Conservation (phyloP, 2,329 filamentous ascomycete species). For the Sclerotinia minor region DNA sequence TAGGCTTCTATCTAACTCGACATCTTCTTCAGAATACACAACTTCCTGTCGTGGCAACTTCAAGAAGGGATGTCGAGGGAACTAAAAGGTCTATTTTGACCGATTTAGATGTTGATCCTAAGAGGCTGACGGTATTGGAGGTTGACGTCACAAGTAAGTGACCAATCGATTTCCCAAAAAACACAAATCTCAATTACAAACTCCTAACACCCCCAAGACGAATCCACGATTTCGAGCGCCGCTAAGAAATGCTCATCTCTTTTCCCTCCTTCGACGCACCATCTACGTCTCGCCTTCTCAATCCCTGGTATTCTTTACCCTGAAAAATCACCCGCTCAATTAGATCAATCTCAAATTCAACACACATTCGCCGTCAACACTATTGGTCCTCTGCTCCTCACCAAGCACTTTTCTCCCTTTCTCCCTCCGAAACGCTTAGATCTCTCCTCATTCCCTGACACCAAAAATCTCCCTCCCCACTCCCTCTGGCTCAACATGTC, state of each 20-base stretch:
- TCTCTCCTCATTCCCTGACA: constrained; percentile 36
- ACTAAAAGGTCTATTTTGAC: constrained; percentile 52
- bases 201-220: constrained; percentile 47
- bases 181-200: background rate
- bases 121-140: constrained; percentile 52
- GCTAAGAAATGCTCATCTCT: constrained; percentile 50
- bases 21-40: constrained; percentile 57
- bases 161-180: background rate
- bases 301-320: constrained; percentile 71
- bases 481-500: constrained; percentile 75
- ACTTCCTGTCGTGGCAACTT: constrained; percentile 61
- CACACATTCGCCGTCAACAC: constrained; percentile 72
- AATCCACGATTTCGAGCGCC: constrained; percentile 61
- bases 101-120: constrained; percentile 47
- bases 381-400: constrained; percentile 70
- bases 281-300: constrained; percentile 68
- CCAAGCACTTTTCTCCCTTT: constrained; percentile 73
- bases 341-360: constrained; percentile 62
- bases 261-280: constrained; percentile 53
- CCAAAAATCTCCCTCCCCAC: constrained; percentile 48
- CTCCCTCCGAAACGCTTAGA: constrained; percentile 60
- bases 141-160: constrained; percentile 57
- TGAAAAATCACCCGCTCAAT: constrained; percentile 68
- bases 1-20: constrained; percentile 61
- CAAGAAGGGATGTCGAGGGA: constrained; percentile 53